phyloP scores from a whole-genome alignment of 139 green algal species.

The Chlorella sp. region DNA sequence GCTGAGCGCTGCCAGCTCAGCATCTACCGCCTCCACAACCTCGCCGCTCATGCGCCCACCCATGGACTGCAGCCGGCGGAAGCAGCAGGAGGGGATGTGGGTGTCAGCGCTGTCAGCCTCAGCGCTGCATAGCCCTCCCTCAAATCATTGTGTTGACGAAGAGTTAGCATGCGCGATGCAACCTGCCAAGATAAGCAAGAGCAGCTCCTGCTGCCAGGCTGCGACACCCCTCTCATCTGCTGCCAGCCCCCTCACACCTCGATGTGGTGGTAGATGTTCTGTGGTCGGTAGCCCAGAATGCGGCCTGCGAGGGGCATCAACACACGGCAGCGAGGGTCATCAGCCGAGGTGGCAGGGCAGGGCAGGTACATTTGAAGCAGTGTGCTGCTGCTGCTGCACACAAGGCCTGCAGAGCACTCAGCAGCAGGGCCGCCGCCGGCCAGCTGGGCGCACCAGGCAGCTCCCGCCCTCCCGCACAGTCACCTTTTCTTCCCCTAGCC shows the following conservation, averaged over 20 bases:
- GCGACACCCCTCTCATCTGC: too few relatives aligned
- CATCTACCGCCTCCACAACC: slow-evolving; percentile 60
- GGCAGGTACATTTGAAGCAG: background rate
- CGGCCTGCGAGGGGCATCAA: slow-evolving; percentile 31
- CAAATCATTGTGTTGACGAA: background rate
- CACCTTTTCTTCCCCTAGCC: background rate
- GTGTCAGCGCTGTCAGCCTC: too few relatives aligned
- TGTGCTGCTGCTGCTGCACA: background rate
- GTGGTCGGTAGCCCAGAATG: slow-evolving; percentile 63
- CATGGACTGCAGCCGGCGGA: background rate
- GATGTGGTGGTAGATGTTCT: slow-evolving; percentile 66
- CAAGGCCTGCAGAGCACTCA: background rate
- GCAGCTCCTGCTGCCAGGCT: background rate
- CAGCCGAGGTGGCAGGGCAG: too few relatives aligned
- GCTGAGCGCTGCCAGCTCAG: slow-evolving; percentile 60
- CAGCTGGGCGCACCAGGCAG: background rate
- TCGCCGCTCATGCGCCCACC: slow-evolving; percentile 34
- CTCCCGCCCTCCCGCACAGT: background rate
- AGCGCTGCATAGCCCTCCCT: too few relatives aligned
- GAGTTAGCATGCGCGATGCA: background rate
- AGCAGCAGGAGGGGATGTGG: background rate
- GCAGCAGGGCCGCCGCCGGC: too few relatives aligned
- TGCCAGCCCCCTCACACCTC: slow-evolving; percentile 15
- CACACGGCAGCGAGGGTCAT: background rate
- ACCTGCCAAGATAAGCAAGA: slow-evolving; percentile 25